Evolutionary conservation across 1,284 basidiomycete species (phyloP), one percentile per base, ranked within the genome.

Genomic region (Macrocybe sp.): DNA sequence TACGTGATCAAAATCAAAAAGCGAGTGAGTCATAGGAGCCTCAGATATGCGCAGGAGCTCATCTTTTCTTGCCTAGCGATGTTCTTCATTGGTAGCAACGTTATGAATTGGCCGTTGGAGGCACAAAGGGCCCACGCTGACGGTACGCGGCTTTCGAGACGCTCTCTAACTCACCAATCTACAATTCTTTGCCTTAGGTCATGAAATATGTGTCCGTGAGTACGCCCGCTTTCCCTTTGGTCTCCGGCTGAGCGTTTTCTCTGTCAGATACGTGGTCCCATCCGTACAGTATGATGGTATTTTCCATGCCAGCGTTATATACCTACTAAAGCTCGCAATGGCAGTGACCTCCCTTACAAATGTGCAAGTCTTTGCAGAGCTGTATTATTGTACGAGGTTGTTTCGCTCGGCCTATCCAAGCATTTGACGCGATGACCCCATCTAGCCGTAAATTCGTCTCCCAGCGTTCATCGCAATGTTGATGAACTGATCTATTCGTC

Each of bases 41-140:
- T 14, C 22, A 37, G 14, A 7, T 8, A n/a, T 29, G 6, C 35
- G 6, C 33, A n/a, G 6, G n/a, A 22, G 29, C 16, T 22, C 22
- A 33, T 45, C n/a, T 29, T 31, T n/a, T 37, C 14, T 46, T 35
- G 16, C 12, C 29, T 44, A 78, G 75, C 88, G 5, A 73, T 81
- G 74, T 92, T 88, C 67, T 92, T 82, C 63, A 79, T 91, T 48
- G 89, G 90, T 34, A 88, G 85, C 45, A 89, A 85, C 39, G 78
- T 89, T 42, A 75, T 83, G 55, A 74, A 88, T 56, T 87, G 83
- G 64, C 78, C 85, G 16, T 75, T 83, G 3, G 79, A 88, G 58
- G 85, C 87, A 45, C 75, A 85, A 45, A 77, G 85, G 45, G 78
- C 72, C 43, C 68, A 87, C 55, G 65, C 75, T 44, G 74, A 81